Evolutionary conservation across 75 land plant genomes (phyloP).

Genomic region (Sequoia sempervirens): DNA sequence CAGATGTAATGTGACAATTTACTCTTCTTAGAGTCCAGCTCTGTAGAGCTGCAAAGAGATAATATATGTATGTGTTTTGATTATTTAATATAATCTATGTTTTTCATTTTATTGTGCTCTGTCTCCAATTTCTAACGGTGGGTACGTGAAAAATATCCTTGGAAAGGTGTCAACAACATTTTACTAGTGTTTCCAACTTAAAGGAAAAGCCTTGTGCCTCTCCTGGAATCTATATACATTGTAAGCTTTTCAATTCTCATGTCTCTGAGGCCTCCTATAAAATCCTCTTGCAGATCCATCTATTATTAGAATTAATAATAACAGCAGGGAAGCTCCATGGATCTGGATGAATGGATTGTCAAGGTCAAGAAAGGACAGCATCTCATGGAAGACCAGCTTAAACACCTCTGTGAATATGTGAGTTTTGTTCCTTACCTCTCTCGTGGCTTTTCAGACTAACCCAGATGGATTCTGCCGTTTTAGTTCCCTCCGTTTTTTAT

Average conservation of each 20-base stretch:
- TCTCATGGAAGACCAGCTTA: constrained; percentile 86
- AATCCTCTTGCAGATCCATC: background rate
- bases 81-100: too few relatives aligned
- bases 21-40: too few relatives aligned
- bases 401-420: constrained; percentile 93
- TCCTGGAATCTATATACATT: background rate
- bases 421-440: constrained; percentile 6
- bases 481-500: background rate
- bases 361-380: constrained; percentile 93
- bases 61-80: too few relatives aligned
- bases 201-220: background rate
- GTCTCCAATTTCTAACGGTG: too few relatives aligned
- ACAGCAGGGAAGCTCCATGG: constrained; percentile 44
- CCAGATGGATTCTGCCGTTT: background rate
- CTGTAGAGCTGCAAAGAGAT: too few relatives aligned
- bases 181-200: background rate
- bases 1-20: too few relatives aligned
- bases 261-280: background rate
- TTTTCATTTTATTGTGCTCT: too few relatives aligned
- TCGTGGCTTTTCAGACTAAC: background rate
- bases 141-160: too few relatives aligned
- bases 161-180: too few relatives aligned
- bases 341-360: constrained; percentile 88
- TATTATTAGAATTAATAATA: too few relatives aligned
- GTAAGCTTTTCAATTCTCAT: background rate